phyloP scores from a whole-genome alignment of 345 rosid genomes.

The Salix dunnii region DNA sequence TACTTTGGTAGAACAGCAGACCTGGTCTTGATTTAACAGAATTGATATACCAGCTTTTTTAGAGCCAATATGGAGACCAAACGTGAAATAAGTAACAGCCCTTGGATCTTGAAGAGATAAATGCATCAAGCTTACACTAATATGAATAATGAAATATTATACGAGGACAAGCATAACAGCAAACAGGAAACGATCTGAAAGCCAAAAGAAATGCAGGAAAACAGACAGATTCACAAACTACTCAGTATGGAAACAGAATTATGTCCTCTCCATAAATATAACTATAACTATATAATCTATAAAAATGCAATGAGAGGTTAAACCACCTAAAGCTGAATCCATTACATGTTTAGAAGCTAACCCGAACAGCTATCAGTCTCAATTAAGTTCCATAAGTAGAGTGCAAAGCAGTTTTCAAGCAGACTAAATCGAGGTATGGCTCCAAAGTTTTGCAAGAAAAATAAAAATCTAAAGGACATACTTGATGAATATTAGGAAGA shows the following conservation, averaged over 20 bases:
- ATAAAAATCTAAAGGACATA: not conserved
- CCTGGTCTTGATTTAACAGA: not conserved
- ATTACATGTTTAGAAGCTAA: not conserved
- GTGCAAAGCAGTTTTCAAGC: not conserved
- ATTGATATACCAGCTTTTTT: not conserved
- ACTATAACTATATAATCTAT: not conserved
- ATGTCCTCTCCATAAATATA: too few relatives aligned
- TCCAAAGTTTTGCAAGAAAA: not conserved
- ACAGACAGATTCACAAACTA: not conserved
- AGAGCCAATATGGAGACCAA: not conserved
- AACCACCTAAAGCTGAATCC: not conserved
- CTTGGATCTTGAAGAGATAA: not conserved
- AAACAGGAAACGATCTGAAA: not conserved
- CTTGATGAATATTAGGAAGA: conserved; percentile 50
- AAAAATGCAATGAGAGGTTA: not conserved
- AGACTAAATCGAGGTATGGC: not conserved
- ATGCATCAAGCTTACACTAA: not conserved
- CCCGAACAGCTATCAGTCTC: not conserved
- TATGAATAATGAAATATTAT: not conserved
- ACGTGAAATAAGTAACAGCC: not conserved
- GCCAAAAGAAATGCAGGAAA: not conserved
- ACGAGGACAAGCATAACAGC: not conserved
- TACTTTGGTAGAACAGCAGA: not conserved
- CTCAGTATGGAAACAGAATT: too few relatives aligned
- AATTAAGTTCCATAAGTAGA: not conserved